These are phyloP conservation scores for Schizothecium vesticola DNA, from an alignment of 495 filamentous ascomycete species.

Conservation along the genomic window DNA sequence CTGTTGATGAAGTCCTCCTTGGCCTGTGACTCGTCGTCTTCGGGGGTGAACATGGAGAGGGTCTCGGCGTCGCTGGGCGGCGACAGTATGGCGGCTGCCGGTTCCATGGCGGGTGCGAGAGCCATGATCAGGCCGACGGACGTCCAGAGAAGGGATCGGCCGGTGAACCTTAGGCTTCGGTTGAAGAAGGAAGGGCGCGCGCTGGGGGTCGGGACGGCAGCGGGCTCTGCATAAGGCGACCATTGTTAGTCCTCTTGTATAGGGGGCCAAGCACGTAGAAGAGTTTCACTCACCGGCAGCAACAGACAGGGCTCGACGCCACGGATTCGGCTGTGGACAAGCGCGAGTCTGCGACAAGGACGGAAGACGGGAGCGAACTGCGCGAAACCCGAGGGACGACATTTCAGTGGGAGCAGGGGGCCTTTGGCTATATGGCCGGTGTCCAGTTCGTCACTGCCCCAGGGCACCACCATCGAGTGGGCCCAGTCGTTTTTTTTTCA, in stretches of 20 bases:
- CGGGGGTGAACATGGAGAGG: constrained; percentile 58
- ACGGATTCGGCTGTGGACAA: neutral
- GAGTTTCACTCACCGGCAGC: neutral
- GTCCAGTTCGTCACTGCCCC: neutral
- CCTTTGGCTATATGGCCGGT: neutral
- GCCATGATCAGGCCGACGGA: constrained; percentile 51
- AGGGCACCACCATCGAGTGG: neutral
- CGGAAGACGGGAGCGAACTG: neutral
- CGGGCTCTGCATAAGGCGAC: neutral
- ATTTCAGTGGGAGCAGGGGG: neutral
- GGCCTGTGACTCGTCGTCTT: constrained; percentile 53
- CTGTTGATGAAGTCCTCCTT: constrained; percentile 68
- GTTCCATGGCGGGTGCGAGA: constrained; percentile 41
- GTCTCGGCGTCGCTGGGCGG: constrained; percentile 67
- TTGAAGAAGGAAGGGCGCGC: constrained; percentile 18
- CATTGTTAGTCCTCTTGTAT: neutral
- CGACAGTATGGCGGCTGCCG: constrained; percentile 42
- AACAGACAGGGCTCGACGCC: neutral
- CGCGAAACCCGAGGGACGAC: neutral
- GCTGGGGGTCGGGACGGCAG: neutral
- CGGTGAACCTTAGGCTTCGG: constrained; percentile 26
- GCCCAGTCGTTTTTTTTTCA: neutral
- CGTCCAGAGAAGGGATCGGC: constrained; percentile 40
- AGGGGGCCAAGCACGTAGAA: neutral
- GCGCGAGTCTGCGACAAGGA: neutral